phyloP scores from a whole-genome alignment of 148 eudicot genomes.

The Talinum fruticosum region DNA sequence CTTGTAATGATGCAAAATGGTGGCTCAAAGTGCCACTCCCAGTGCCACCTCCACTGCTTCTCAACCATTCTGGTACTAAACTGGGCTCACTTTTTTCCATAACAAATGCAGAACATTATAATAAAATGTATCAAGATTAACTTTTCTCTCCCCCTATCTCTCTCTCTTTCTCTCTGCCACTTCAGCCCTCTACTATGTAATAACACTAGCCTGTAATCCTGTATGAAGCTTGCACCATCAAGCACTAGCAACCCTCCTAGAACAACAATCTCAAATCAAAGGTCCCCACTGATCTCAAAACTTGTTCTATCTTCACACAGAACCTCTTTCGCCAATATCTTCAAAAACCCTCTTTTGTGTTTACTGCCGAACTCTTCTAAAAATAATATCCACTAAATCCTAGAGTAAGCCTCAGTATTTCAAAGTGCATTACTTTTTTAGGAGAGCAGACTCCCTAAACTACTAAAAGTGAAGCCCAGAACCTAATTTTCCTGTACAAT shows the following conservation, averaged over 20 bases:
- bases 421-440: neutral
- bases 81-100: slow-evolving; percentile 96
- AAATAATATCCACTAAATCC: neutral
- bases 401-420: neutral
- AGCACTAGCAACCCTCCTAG: neutral
- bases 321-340: neutral
- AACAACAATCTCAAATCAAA: neutral
- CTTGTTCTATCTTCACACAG: neutral
- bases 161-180: neutral
- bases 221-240: neutral
- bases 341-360: neutral
- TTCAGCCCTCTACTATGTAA: neutral
- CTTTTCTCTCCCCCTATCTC: neutral
- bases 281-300: neutral
- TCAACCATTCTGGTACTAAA: slow-evolving; percentile 91
- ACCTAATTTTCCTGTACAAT: slow-evolving; percentile 1
- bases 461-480: neutral
- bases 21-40: slow-evolving; percentile 55
- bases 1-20: slow-evolving; percentile 42
- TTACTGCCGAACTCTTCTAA: neutral
- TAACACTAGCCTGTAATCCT: neutral
- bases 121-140: slow-evolving; percentile 5
- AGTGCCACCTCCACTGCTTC: slow-evolving; percentile 57
- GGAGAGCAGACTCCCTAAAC: neutral
- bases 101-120: slow-evolving; percentile 55